Conservation (phyloP, 768 basidiomycete genomes). For the Wakefieldia striispora region DNA sequence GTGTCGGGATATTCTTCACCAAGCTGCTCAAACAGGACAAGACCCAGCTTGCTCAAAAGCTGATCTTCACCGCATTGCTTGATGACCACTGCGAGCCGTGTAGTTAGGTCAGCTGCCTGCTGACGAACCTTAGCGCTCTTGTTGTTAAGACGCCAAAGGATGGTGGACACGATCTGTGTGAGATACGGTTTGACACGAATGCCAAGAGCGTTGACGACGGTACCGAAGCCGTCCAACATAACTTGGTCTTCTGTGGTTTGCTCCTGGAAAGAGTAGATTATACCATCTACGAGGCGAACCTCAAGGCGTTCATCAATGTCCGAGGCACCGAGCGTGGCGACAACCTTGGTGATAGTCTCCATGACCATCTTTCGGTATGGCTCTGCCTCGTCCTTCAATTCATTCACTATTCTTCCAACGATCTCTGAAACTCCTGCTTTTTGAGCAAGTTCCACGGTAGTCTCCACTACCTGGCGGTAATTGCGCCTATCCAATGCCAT, state of each 20-base stretch:
- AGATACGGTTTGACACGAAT: constrained; percentile 98
- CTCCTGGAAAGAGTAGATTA: constrained; percentile 99
- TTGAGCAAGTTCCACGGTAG: constrained; percentile 96
- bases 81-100: constrained; percentile 94
- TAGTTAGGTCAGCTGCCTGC: constrained; percentile 97
- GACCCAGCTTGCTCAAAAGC: constrained; percentile 90
- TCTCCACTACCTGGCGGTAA: constrained; percentile 97
- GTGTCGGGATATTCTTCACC: constrained; percentile 99
- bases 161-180: constrained; percentile 97
- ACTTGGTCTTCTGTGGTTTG: constrained; percentile 99
- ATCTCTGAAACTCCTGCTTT: constrained; percentile 97
- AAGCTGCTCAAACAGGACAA: constrained; percentile 96
- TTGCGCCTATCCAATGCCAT: constrained; percentile 98
- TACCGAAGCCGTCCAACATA: constrained; percentile 98
- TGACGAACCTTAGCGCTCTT: constrained; percentile 99
- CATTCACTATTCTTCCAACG: constrained; percentile 74
- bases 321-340: constrained; percentile 91
- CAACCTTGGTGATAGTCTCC: constrained; percentile 98
- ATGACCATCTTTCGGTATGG: constrained; percentile 99
- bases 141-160: constrained; percentile 99
- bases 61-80: constrained; percentile 98
- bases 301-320: constrained; percentile 97
- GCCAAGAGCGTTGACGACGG: constrained; percentile 94
- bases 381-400: constrained; percentile 58
- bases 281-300: constrained; percentile 92